phyloP scores from a whole-genome alignment of 305 asterid genomes.

The Solanum hybrid region DNA sequence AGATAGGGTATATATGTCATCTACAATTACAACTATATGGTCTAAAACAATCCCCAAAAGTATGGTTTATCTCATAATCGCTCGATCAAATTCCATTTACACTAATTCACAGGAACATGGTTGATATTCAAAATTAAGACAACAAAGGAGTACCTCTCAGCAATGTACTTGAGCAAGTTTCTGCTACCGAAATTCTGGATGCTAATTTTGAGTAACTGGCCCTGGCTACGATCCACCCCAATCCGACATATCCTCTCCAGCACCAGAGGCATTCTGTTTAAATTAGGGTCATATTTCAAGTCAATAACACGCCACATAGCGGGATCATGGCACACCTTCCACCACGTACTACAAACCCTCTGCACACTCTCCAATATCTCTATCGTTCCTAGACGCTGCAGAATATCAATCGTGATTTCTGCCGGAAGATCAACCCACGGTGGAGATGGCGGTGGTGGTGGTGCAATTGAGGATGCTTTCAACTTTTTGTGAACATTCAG shows the following conservation, averaged over 20 bases:
- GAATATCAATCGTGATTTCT: constrained; percentile 28
- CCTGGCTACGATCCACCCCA: constrained; percentile 35
- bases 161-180: constrained; percentile 24
- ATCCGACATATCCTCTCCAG: constrained; percentile 13
- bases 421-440: constrained; percentile 32
- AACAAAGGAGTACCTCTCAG: constrained; percentile 14
- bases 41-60: too few relatives aligned
- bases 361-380: constrained; percentile 23
- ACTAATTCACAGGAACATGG: too few relatives aligned
- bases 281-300: constrained; percentile 2
- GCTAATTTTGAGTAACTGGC: constrained; percentile 18
- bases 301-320: constrained; percentile 35
- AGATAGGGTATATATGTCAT: too few relatives aligned
- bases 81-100: too few relatives aligned
- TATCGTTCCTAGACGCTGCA: constrained; percentile 24
- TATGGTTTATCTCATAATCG: too few relatives aligned
- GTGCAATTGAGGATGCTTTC: background rate
- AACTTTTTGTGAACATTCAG: too few relatives aligned
- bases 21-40: too few relatives aligned
- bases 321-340: constrained; percentile 27
- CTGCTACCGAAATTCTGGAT: constrained; percentile 17
- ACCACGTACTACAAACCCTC: constrained; percentile 30
- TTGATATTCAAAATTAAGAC: too few relatives aligned
- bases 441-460: background rate
- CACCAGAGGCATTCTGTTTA: background rate